A percentile compares a stretch with the other conserved stretches of the same genome.
Evolutionary conservation across 2,329 filamentous ascomycete species (phyloP).

Genomic region (Coleophoma cylindrospora): DNA sequence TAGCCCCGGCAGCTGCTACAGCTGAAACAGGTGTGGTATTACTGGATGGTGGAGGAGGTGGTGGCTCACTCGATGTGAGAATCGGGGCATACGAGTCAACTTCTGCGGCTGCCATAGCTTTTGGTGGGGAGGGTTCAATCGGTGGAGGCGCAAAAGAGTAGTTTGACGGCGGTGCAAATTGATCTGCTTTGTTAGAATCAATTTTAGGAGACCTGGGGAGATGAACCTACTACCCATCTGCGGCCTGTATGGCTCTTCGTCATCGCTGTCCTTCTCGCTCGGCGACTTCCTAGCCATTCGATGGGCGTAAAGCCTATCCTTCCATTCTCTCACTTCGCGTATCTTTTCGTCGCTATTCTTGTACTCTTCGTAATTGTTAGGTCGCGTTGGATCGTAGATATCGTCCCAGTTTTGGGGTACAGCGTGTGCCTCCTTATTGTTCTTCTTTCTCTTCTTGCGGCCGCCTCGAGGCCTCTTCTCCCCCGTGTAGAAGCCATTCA

Average conservation of each 20-base stretch:
- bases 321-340: slow-evolving; percentile 79
- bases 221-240: slow-evolving; percentile 38
- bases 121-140: slow-evolving; percentile 29
- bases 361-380: slow-evolving; percentile 82
- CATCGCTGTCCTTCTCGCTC: slow-evolving; percentile 37
- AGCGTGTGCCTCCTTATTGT: slow-evolving; percentile 62
- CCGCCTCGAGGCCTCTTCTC: slow-evolving; percentile 63
- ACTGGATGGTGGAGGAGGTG: slow-evolving; percentile 18
- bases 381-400: slow-evolving; percentile 78
- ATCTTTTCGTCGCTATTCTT: slow-evolving; percentile 79
- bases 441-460: slow-evolving; percentile 60
- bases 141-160: slow-evolving; percentile 55
- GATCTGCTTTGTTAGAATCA: slow-evolving; percentile 33
- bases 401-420: slow-evolving; percentile 77
- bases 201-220: background rate
- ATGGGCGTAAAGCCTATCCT: slow-evolving; percentile 71
- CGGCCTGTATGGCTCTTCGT: slow-evolving; percentile 36
- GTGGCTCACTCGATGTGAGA: slow-evolving; percentile 10
- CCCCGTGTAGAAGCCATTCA: slow-evolving; percentile 54
- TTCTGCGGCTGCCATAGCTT: slow-evolving; percentile 30
- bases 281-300: slow-evolving; percentile 43
- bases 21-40: slow-evolving; percentile 26
- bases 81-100: slow-evolving; percentile 11
- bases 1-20: slow-evolving; percentile 43
- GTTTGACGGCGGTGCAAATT: slow-evolving; percentile 54